phyloP scores from a whole-genome alignment of 495 filamentous ascomycete genomes.

The Xanthoparmelia taractica region DNA sequence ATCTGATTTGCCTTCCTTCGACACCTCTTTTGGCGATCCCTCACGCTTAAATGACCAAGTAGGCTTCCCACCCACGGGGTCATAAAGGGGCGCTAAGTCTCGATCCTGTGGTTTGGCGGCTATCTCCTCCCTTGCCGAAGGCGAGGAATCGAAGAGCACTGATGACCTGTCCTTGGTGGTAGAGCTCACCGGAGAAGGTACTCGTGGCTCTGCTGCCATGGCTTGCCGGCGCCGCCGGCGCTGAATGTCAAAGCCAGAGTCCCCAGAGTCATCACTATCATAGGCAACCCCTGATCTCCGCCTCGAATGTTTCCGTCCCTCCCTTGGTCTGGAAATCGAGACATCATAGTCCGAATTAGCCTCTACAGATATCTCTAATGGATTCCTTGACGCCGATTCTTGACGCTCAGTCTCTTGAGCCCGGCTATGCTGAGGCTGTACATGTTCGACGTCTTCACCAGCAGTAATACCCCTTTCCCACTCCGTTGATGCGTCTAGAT shows the following conservation, averaged over 20 bases:
- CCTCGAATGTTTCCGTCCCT: constrained; percentile 12
- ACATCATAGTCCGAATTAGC: constrained; percentile 6
- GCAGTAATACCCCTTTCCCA: not conserved
- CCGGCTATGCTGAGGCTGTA: not conserved
- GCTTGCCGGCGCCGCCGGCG: constrained; percentile 17
- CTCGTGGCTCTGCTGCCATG: constrained; percentile 19
- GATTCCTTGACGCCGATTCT: not conserved
- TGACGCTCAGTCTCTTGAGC: not conserved
- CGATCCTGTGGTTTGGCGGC: constrained; percentile 2
- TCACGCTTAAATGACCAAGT: constrained; percentile 17
- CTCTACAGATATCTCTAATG: not conserved
- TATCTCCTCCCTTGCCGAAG: constrained; percentile 33
- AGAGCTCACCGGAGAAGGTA: constrained; percentile 41
- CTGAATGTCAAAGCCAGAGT: constrained; percentile 23
- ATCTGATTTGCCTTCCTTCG: constrained; percentile 2
- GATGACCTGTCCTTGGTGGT: constrained; percentile 48
- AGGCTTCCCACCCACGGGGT: constrained; percentile 4
- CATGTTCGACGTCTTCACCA: not conserved
- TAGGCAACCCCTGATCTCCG: constrained; percentile 11
- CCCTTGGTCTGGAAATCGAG: constrained; percentile 3
- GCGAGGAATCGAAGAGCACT: constrained; percentile 47
- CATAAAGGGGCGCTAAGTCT: not conserved
- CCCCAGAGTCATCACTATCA: constrained; percentile 24
- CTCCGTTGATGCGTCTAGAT: not conserved
- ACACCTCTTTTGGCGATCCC: constrained; percentile 11